A percentile compares a stretch with the other conserved stretches of the same genome.
Conservation (phyloP, 1,284 basidiomycete genomes). For the Sporisorium reilianum region DNA sequence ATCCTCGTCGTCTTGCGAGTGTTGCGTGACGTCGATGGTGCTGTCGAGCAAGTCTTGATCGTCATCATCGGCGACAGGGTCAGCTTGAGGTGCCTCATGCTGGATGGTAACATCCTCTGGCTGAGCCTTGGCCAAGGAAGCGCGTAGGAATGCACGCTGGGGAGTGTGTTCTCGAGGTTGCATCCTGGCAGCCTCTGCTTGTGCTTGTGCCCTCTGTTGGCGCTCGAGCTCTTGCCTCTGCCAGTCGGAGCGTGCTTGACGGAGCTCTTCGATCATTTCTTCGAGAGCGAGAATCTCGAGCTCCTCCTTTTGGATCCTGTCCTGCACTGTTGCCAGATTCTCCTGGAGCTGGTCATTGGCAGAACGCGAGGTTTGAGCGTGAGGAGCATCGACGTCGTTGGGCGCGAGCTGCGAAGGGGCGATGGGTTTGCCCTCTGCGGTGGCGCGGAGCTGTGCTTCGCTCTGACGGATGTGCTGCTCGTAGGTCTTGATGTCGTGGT, state of each 20-base stretch:
- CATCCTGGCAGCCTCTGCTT: conserved; percentile 15
- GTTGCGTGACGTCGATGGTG: conserved; percentile 15
- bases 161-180: conserved; percentile 17
- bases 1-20: background rate
- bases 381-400: conserved; percentile 3
- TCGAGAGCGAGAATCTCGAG: conserved; percentile 68
- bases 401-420: conserved; percentile 4
- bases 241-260: conserved; percentile 30
- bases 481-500: conserved; percentile 43
- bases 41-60: conserved; percentile 22
- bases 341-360: conserved; percentile 16
- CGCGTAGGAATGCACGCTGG: conserved; percentile 17
- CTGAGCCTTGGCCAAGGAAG: conserved; percentile 14
- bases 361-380: conserved; percentile 1
- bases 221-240: conserved; percentile 36
- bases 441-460: conserved; percentile 33
- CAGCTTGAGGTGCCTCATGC: background rate
- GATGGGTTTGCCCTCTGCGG: conserved; percentile 28
- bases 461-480: conserved; percentile 43
- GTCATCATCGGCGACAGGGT: conserved; percentile 6
- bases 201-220: conserved; percentile 21
- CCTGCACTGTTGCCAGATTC: conserved; percentile 38
- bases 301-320: conserved; percentile 59
- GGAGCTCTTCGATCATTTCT: conserved; percentile 60
- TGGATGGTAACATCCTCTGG: conserved; percentile 7